phyloP scores from a whole-genome alignment of 2,329 filamentous ascomycete species.

The Aulographum hederae region DNA sequence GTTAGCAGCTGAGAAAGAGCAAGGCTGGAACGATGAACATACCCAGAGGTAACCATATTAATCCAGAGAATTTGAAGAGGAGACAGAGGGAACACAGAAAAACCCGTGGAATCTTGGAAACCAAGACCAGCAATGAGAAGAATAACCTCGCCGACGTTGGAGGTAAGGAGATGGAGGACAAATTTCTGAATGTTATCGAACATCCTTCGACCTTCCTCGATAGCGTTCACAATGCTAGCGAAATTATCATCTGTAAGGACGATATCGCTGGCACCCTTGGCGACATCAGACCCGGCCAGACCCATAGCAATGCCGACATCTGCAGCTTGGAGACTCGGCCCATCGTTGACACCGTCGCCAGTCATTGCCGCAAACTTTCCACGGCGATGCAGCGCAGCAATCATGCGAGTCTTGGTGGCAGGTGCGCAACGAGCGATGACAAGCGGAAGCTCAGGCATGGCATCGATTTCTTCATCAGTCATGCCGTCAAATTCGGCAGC shows the following conservation, averaged over 20 bases:
- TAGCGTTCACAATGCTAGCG: conserved; percentile 65
- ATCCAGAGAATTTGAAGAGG: conserved; percentile 20
- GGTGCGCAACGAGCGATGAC: conserved; percentile 75
- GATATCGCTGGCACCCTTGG: conserved; percentile 69
- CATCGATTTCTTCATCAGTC: conserved; percentile 55
- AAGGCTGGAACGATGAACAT: too few species aligned
- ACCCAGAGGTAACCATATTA: conserved; percentile 20
- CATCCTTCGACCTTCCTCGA: conserved; percentile 67
- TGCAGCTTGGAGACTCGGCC: conserved; percentile 59
- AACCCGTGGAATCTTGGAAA: conserved; percentile 14
- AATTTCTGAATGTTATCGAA: conserved; percentile 87
- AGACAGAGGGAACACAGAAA: conserved; percentile 18
- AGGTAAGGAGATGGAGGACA: conserved; percentile 24
- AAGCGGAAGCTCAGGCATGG: conserved; percentile 45
- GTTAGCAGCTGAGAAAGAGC: too few species aligned
- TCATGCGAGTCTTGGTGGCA: conserved; percentile 79
- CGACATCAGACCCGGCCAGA: conserved; percentile 58
- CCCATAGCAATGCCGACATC: conserved; percentile 84
- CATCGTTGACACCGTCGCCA: conserved; percentile 76
- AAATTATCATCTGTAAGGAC: conserved; percentile 81
- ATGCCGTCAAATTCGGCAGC: conserved; percentile 50
- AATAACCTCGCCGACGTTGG: conserved; percentile 27
- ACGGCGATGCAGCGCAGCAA: conserved; percentile 66
- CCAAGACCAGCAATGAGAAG: conserved; percentile 18
- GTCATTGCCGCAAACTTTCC: conserved; percentile 70